Percentiles rank a stretch among this genome's conserved stretches.
Evolutionary conservation across 371 early-diverging fungal genomes (phyloP).

Genomic region (Caulochytrium protostelioides): DNA sequence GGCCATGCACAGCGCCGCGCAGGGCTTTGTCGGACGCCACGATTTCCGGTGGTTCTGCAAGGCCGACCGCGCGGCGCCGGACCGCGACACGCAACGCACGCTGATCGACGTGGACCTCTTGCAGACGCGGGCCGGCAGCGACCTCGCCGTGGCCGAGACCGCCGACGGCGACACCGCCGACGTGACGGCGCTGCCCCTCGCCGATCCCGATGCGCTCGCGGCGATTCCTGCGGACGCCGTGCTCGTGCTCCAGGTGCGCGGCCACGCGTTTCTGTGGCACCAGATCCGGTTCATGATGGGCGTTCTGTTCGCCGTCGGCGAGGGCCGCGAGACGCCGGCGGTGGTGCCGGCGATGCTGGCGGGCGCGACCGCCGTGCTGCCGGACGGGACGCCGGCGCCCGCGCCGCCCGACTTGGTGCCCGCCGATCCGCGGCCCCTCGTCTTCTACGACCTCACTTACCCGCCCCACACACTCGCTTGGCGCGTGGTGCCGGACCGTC

Average conservation of each 20-base stretch:
- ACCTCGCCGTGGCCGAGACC: background rate
- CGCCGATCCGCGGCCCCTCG: background rate
- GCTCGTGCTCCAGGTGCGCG: slow-evolving; percentile 18
- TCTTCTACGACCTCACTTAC: too few species aligned
- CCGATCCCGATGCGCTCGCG: background rate
- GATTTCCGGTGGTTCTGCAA: slow-evolving; percentile 91
- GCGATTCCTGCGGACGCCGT: background rate
- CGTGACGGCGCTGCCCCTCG: background rate
- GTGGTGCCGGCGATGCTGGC: slow-evolving; percentile 33
- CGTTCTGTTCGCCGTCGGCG: slow-evolving; percentile 63
- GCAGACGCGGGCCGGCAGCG: background rate
- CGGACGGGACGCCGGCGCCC: background rate
- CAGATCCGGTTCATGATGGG: slow-evolving; percentile 93
- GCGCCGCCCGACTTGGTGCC: background rate
- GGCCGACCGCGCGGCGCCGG: slow-evolving; percentile 11
- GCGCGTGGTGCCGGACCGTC: background rate
- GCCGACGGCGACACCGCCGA: background rate
- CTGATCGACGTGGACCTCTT: background rate
- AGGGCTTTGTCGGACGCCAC: slow-evolving; percentile 50
- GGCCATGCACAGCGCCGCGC: slow-evolving; percentile 52
- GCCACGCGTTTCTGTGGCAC: slow-evolving; percentile 88
- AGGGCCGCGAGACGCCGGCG: slow-evolving; percentile 35
- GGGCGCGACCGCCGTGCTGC: background rate
- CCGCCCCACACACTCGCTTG: too few species aligned
- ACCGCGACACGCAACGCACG: slow-evolving; percentile 5